Percentiles rank a stretch among this genome's conserved stretches.
These are phyloP conservation scores for Daphne laureola DNA, from an alignment of 441 rosid species.

Conservation along the genomic window DNA sequence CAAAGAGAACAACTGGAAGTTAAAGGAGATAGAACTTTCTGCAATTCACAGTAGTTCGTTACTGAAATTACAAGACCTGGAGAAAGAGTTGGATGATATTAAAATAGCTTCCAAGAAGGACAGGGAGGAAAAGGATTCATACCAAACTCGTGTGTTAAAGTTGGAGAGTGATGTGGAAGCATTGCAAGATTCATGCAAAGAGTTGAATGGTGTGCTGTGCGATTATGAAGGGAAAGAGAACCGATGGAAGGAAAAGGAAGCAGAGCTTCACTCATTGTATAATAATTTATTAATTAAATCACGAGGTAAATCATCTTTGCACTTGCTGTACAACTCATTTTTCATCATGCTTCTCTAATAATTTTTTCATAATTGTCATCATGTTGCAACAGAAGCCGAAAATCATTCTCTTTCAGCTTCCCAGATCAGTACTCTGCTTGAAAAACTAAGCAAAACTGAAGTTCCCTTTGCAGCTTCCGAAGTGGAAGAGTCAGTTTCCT, in stretches of 20 bases:
- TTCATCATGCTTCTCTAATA: background rate
- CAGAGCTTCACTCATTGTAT: constrained; percentile 10
- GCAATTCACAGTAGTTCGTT: constrained; percentile 20
- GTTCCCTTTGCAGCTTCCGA: constrained; percentile 32
- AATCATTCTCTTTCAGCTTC: constrained; percentile 40
- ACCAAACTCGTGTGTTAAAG: constrained; percentile 41
- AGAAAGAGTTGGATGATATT: constrained; percentile 42
- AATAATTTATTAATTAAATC: constrained; percentile 11
- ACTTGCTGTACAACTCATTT: background rate
- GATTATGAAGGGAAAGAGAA: constrained; percentile 29
- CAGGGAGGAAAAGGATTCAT: constrained; percentile 43
- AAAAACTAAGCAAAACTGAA: constrained; percentile 48
- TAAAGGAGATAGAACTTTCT: constrained; percentile 48
- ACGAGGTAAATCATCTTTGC: constrained; percentile 8
- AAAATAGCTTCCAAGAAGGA: constrained; percentile 30
- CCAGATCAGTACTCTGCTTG: constrained; percentile 45
- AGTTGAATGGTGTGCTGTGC: constrained; percentile 37
- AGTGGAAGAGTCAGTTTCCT: constrained; percentile 29
- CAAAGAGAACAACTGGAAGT: constrained; percentile 46
- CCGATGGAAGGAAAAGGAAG: constrained; percentile 15
- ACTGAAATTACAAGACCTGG: constrained; percentile 55
- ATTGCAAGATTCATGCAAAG: constrained; percentile 41
- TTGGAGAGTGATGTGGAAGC: constrained; percentile 52
- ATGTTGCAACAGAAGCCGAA: constrained; percentile 43
- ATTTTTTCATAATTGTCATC: constrained; percentile 12